Percentiles rank a stretch among this genome's conserved stretches.
Conservation (phyloP, 495 filamentous ascomycete genomes). For the Penicillium alfredii region DNA sequence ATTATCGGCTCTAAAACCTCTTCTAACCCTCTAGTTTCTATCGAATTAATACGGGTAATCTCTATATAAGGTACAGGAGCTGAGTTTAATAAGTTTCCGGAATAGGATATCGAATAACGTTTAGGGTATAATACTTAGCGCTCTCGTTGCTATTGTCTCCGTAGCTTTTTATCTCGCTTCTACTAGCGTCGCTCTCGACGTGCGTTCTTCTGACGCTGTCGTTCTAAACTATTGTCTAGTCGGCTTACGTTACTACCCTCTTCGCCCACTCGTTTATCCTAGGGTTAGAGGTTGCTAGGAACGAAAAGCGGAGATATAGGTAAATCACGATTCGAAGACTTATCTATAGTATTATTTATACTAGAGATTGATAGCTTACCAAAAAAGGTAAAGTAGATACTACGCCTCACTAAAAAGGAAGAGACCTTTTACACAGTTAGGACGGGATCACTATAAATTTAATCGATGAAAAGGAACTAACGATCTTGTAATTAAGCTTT, state of each 20-base stretch:
- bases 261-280: not conserved
- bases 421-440: slow-evolving; percentile 2
- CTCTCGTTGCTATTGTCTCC: slow-evolving; percentile 4
- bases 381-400: slow-evolving; percentile 9
- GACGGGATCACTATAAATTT: slow-evolving; percentile 7
- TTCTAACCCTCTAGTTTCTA: slow-evolving; percentile 1
- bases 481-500: slow-evolving; percentile 6
- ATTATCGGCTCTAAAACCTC: not conserved
- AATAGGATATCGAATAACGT: slow-evolving; percentile 1
- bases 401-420: slow-evolving; percentile 6
- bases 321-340: not conserved
- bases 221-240: slow-evolving; percentile 1
- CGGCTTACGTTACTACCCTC: not conserved
- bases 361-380: slow-evolving; percentile 2
- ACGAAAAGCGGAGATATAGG: slow-evolving; percentile 8
- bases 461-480: slow-evolving; percentile 11
- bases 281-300: not conserved
- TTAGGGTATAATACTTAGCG: not conserved
- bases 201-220: slow-evolving; percentile 1
- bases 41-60: slow-evolving; percentile 1
- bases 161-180: slow-evolving; percentile 6
- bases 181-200: slow-evolving; percentile 3
- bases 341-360: not conserved
- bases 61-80: slow-evolving; percentile 3
- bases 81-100: slow-evolving; percentile 1